phyloP scores from a whole-genome alignment of 495 filamentous ascomycete genomes.

The Endocarpon pusillum region DNA sequence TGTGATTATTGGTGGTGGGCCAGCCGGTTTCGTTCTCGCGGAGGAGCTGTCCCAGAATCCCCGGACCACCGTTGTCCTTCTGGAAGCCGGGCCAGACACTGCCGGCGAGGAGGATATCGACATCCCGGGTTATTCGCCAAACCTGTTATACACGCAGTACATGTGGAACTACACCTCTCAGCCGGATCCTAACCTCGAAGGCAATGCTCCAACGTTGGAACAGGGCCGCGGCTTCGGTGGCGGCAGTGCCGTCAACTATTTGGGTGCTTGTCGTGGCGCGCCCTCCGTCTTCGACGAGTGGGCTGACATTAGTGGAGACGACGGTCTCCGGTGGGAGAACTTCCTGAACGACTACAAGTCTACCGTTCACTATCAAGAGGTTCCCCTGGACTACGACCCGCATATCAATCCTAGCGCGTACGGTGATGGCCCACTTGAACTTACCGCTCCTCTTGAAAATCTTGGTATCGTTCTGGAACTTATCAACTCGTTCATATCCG shows the following conservation, averaged over 20 bases:
- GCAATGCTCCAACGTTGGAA: not conserved
- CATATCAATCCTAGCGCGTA: not conserved
- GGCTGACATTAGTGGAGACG: not conserved
- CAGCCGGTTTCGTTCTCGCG: constrained; percentile 11
- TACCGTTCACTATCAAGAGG: too few species aligned
- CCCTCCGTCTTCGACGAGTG: constrained; percentile 4
- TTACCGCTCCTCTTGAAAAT: too few species aligned
- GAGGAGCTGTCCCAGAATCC: constrained; percentile 9
- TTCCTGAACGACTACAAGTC: constrained; percentile 2
- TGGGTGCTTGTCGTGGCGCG: constrained; percentile 3
- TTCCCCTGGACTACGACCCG: not conserved
- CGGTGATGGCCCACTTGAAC: too few species aligned
- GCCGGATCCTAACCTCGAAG: constrained; percentile 4
- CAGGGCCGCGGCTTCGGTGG: constrained; percentile 2
- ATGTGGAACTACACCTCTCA: constrained; percentile 2
- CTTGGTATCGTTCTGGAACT: too few species aligned
- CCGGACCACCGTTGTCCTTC: constrained; percentile 2
- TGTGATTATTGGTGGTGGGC: constrained; percentile 12
- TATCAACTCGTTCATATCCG: too few species aligned
- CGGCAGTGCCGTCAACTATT: constrained; percentile 2
- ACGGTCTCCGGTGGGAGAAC: not conserved
- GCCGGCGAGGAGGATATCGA: constrained; percentile 1
- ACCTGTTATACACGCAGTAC: constrained; percentile 1
- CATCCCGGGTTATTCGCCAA: constrained; percentile 1
- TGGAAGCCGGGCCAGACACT: constrained; percentile 5